A percentile compares a stretch with the other conserved stretches of the same genome.
phyloP scores from a whole-genome alignment of 345 rosid species.

The Camelina laxa region DNA sequence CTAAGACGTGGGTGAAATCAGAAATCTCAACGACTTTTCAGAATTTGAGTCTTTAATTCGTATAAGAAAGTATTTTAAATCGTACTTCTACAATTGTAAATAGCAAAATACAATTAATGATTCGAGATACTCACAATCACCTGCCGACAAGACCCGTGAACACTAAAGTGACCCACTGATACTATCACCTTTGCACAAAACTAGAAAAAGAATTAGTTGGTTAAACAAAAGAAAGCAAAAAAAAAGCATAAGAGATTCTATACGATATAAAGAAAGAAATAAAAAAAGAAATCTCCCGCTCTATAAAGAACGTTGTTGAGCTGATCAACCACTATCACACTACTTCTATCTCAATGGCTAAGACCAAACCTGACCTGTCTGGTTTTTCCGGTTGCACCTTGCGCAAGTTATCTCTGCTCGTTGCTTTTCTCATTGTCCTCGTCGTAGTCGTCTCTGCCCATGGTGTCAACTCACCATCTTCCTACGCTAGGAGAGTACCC shows the following conservation, averaged over 20 bases:
- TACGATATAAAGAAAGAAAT: neutral
- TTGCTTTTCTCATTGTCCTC: conserved; percentile 52
- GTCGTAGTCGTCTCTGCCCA: conserved; percentile 29
- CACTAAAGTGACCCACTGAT: neutral
- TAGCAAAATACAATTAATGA: neutral
- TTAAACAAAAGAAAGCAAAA: neutral
- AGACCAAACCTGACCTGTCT: neutral
- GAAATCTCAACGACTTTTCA: neutral
- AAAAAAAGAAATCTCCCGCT: neutral
- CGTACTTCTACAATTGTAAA: neutral
- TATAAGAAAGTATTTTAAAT: neutral
- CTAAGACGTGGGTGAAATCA: neutral
- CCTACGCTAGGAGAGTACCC: conserved; percentile 29
- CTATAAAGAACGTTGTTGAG: conserved; percentile 4
- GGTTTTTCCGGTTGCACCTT: neutral
- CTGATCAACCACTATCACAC: neutral
- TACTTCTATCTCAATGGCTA: conserved; percentile 3
- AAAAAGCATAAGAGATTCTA: neutral
- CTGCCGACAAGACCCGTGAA: neutral
- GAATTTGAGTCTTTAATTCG: neutral
- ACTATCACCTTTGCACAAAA: neutral
- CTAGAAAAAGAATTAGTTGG: neutral
- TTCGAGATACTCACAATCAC: neutral
- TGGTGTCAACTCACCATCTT: conserved; percentile 2
- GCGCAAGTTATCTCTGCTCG: conserved; percentile 41